Evolutionary conservation across 352 stramenopile species (phyloP), one percentile per base, ranked within the genome.

Genomic region (Globisporangium carolinianum): DNA sequence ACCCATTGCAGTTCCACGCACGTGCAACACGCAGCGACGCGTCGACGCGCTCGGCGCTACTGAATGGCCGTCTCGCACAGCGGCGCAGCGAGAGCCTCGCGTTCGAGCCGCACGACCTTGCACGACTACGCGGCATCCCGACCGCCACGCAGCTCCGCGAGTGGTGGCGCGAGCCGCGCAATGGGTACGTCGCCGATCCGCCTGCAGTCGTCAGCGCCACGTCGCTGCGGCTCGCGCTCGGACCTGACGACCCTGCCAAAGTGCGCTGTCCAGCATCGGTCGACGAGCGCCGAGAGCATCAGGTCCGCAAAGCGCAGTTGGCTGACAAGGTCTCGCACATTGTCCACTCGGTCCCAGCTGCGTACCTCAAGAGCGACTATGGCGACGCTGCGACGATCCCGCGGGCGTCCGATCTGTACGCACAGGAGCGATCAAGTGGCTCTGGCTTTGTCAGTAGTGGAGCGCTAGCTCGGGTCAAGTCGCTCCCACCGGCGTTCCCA

Each of bases 121-220:
- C 76, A 63, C 61, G 76, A 0, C 58, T 86, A 7, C 42, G 48
- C 6, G 75, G 86, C 42, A 83, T 84, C 41, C 79, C 79, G 18
- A 83, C 77, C 38, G 61, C 65, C 0, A 47, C 68, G 3, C 57
- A 82, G 32, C 65, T 87, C 6, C 24, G 54, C 6, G 58, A 69
- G 45, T 91, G 82, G 82, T 91, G 82, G 82, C 84, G 67, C 32
- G 50, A 63, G 35, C 59, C 63, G 11, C 63, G 71, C 24, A 52
- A 67, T 2, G 82, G 76, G 5, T 90, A 92, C 53, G 73, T 90
- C 1, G 72, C 75, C 4, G 72, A 87, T 15, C 73, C 79, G n/a
- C 55, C 69, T 6, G 5, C 61, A 1, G 75, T 35, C 18, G 12
- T 81, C 48, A 60, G 73, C 14, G 51, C 59, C 10, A 66, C 61